Percentiles rank a stretch among this genome's conserved stretches.
Conservation (phyloP, 2,329 filamentous ascomycete genomes). For the Penicillium sp. region DNA sequence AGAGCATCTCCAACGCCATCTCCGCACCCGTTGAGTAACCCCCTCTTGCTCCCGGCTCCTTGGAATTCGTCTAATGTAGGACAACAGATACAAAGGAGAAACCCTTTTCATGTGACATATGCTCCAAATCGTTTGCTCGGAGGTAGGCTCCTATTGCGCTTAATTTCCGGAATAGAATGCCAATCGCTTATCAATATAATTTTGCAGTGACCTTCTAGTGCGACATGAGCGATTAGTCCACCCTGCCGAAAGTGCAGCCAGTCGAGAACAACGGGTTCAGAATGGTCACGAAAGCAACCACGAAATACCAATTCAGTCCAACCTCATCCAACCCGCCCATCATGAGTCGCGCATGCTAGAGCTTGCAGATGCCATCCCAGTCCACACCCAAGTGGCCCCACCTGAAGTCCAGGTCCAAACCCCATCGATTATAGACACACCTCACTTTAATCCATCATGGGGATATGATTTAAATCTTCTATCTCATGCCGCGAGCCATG, state of each 20-base stretch:
- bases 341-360: slow-evolving; percentile 41
- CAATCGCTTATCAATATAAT: slow-evolving; percentile 21
- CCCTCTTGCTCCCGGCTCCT: slow-evolving; percentile 13
- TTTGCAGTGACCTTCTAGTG: slow-evolving; percentile 40
- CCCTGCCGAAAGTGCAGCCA: slow-evolving; percentile 35
- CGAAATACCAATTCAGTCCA: slow-evolving; percentile 28
- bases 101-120: slow-evolving; percentile 44
- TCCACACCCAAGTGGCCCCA: slow-evolving; percentile 32
- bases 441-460: slow-evolving; percentile 44
- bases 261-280: slow-evolving; percentile 33
- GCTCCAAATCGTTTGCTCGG: slow-evolving; percentile 42
- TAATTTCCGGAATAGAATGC: slow-evolving; percentile 1
- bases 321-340: slow-evolving; percentile 32
- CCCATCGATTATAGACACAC: slow-evolving; percentile 34
- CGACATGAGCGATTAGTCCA: slow-evolving; percentile 45
- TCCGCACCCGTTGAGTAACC: slow-evolving; percentile 43
- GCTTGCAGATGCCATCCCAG: slow-evolving; percentile 38
- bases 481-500: slow-evolving; percentile 44
- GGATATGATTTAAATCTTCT: slow-evolving; percentile 44
- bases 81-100: slow-evolving; percentile 43
- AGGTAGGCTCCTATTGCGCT: slow-evolving; percentile 26
- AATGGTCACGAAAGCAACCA: slow-evolving; percentile 22
- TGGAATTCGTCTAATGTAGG: slow-evolving; percentile 18
- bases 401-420: slow-evolving; percentile 34
- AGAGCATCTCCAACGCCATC: slow-evolving; percentile 45